phyloP scores from a whole-genome alignment of 2,329 filamentous ascomycete genomes.

The Fusarium sp. region DNA sequence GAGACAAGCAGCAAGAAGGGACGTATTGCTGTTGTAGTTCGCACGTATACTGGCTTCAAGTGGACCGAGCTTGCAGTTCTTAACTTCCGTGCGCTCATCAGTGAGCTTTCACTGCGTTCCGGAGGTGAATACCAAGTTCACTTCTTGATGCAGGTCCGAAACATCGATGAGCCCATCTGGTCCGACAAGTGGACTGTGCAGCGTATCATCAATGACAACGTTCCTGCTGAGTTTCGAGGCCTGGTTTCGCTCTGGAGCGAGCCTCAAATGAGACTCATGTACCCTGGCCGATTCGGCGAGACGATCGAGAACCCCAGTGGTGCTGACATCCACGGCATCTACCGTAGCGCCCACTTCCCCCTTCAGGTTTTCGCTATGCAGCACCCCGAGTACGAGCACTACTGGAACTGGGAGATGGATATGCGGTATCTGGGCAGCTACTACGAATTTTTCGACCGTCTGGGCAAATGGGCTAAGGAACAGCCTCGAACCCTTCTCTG shows the following conservation, averaged over 20 bases:
- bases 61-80: constrained; percentile 83
- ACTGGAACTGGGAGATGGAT: constrained; percentile 79
- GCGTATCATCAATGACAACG: constrained; percentile 72
- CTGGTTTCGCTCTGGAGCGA: constrained; percentile 89
- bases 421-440: constrained; percentile 73
- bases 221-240: constrained; percentile 80
- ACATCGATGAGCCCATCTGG: constrained; percentile 83
- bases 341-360: constrained; percentile 72
- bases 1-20: constrained; percentile 53
- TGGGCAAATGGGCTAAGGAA: constrained; percentile 72
- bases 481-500: constrained; percentile 79
- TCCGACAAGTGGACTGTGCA: constrained; percentile 80
- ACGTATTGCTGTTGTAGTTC: constrained; percentile 80
- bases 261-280: constrained; percentile 83
- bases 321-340: constrained; percentile 74
- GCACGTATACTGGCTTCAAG: constrained; percentile 82
- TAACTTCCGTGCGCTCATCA: constrained; percentile 83
- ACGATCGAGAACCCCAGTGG: constrained; percentile 69
- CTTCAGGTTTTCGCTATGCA: constrained; percentile 72
- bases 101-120: constrained; percentile 80
- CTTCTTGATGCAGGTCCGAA: constrained; percentile 86
- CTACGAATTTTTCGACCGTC: constrained; percentile 78
- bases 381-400: constrained; percentile 73
- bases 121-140: constrained; percentile 86
- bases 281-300: constrained; percentile 76